Base-by-base conservation (phyloP, 345 rosid species). In the Gossypium ekmanianum region DNA sequence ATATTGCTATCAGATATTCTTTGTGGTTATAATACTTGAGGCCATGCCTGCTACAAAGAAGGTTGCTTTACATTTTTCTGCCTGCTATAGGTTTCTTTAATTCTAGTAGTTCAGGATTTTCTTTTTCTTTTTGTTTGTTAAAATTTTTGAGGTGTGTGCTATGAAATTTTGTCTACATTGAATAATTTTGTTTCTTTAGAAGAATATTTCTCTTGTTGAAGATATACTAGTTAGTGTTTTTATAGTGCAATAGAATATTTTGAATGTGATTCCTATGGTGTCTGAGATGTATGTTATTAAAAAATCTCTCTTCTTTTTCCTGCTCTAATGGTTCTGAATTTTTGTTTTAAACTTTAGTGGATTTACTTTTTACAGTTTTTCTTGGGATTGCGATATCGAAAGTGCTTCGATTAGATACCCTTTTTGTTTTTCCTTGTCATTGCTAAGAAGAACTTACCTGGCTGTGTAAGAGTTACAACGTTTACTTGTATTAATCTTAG, bases 41-140 rank as follows among this genome's bases (percentile, higher is more conserved):
- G 9, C 66, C 66, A 72, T 72, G 75, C 75, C 75, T 20, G 75
- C 75, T n/a, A 57, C 64, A 43, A 72, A 72, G 66, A 44, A 72
- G 75, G 75, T 72, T 58, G 9, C 6, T 34, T 34, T 58, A 4
- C 34, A 11, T 58, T 11, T 22, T 54, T 9, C 34, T 58, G 39
- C 16, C 34, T 24, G 34, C 34, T 11, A 57, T 24, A 13, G 4
- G 16, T 3, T 3, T 58, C 16, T 22, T n/a, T n/a, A 8, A 20
- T 56, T 18, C 26, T 8, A 7, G 2, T 55, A 9, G 4, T 55
- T 7, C 29, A 11, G 11, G 51, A 0, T 8, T 11, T 47, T 12
- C 51, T 47, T 47, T 45, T 45, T 10, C 13, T 11, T 47, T 47
- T 9, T 57, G 10, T 57, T 18, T 20, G 20, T 20, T 8, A 18